Base-by-base conservation (phyloP, 1,284 basidiomycete genomes). In the Cryptococcus sp. region DNA sequence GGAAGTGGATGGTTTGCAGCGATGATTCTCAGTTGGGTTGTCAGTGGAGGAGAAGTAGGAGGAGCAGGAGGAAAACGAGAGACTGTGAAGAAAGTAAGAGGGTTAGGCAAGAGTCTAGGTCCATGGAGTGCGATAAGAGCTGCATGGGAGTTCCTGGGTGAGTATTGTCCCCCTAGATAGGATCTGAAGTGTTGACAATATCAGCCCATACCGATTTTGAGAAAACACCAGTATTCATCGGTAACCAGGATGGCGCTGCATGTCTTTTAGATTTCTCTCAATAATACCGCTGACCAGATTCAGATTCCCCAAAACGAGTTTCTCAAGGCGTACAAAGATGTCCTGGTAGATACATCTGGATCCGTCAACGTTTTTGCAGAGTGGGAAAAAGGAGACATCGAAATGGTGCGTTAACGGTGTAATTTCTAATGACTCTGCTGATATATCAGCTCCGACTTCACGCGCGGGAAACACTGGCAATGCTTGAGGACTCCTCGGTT, bases 331-430 rank as follows among this genome's bases (percentile, higher is more conserved):
- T 78, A 72, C 53, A 57, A 71, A 5, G 65, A 73, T 13, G 81
- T 87, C 6, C 84, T 97, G 45, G 86, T 96, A 0, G 93, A 96
- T 66, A 84, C 87, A 0, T 83, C 85, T 0, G 90, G 90, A 0
- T 81, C 80, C 1, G 79, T 90, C 52, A 98, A 98, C 70, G 68
- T 96, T 13, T 76, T 97, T n/a, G 83, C 85, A 0, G 85, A 82
- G 10, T 82, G 93, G 49, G 87, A 90, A 34, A 66, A 84, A 33
- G 73, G 78, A 4, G 78, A 79, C 5, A 58, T 81, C 2, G 65
- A 78, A 38, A 53, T 80, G 44, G 71, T 80, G 49, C 71, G 72
- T 46, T 50, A 53, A 5, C 37, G 35, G 8, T 46, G 15, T 35
- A 1, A 34, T 48, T 41, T 45, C 30, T 5, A 8, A 49, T 48